A percentile compares a stretch with the other conserved stretches of the same genome.
Evolutionary conservation across 352 stramenopile species (phyloP).

Genomic region (Globisporangium cylindrosporum): DNA sequence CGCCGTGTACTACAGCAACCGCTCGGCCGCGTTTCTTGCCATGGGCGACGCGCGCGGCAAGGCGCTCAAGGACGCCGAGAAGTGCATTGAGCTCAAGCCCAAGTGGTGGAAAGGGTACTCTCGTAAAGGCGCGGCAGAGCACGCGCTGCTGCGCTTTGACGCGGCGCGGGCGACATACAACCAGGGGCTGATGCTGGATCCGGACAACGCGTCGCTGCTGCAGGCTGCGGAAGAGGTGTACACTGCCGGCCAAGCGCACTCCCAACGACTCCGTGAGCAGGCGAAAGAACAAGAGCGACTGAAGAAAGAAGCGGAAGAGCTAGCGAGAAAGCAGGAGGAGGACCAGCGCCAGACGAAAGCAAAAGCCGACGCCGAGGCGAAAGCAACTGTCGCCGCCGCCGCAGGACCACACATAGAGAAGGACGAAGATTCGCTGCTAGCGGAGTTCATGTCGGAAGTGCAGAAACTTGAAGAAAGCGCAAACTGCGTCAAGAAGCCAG

Average conservation of each 20-base stretch:
- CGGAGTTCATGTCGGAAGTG: conserved; percentile 85
- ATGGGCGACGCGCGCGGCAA: conserved; percentile 80
- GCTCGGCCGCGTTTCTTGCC: conserved; percentile 75
- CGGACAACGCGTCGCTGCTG: conserved; percentile 70
- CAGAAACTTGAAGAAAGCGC: conserved; percentile 72
- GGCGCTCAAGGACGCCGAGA: conserved; percentile 73
- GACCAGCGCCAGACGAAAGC: conserved; percentile 19
- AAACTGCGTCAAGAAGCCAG: conserved; percentile 77
- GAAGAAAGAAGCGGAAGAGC: conserved; percentile 36
- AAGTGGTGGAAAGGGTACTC: conserved; percentile 89
- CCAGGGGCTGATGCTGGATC: conserved; percentile 54
- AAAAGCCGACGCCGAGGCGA: conserved; percentile 19
- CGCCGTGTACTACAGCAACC: conserved; percentile 85
- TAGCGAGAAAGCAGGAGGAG: conserved; percentile 20
- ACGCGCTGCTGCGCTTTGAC: conserved; percentile 75
- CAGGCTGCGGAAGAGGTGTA: conserved; percentile 71
- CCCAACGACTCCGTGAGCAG: conserved; percentile 49
- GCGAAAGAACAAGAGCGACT: conserved; percentile 41
- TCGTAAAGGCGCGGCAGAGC: conserved; percentile 76
- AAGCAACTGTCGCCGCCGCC: not conserved
- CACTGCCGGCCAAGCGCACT: conserved; percentile 65
- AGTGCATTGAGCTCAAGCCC: conserved; percentile 70
- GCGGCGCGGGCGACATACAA: conserved; percentile 71
- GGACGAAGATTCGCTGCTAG: conserved; percentile 63
- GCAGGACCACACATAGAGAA: conserved; percentile 15